A percentile compares a stretch with the other conserved stretches of the same genome.
phyloP scores from a whole-genome alignment of 2,329 filamentous ascomycete genomes.

The Scolecobasidium constrictum region DNA sequence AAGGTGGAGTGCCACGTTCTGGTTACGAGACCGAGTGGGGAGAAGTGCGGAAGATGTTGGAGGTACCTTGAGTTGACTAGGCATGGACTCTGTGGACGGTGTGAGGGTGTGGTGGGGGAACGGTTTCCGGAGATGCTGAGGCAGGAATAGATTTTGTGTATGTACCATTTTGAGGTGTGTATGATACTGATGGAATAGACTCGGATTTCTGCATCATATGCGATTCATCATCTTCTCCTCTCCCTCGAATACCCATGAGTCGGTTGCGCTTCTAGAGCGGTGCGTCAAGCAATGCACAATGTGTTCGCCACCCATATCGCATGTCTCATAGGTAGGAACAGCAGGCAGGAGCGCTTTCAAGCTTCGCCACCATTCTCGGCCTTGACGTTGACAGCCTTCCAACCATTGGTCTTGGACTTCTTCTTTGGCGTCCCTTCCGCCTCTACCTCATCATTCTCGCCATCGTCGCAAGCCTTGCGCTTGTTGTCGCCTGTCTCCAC shows the following conservation, averaged over 20 bases:
- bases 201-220: no score
- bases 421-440: neutral
- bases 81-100: slow-evolving; percentile 60
- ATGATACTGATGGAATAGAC: no score
- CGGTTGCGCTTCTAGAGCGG: no score
- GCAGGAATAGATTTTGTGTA: neutral
- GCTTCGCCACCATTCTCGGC: no score
- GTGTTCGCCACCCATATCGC: no score
- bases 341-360: no score
- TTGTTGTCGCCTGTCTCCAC: neutral
- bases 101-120: slow-evolving; percentile 49
- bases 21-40: slow-evolving; percentile 33
- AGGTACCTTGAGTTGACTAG: slow-evolving; percentile 61
- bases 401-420: neutral
- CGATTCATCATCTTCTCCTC: no score
- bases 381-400: no score
- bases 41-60: slow-evolving; percentile 88
- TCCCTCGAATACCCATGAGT: no score
- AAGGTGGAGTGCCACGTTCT: slow-evolving; percentile 9
- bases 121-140: neutral
- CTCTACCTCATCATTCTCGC: neutral
- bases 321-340: no score
- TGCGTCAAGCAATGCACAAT: no score
- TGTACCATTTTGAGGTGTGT: no score
- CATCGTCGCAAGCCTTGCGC: neutral